Percentiles rank a stretch among this genome's conserved stretches.
Conservation (phyloP, 805 yeast genomes). For the Zygotorulaspora danielsina region DNA sequence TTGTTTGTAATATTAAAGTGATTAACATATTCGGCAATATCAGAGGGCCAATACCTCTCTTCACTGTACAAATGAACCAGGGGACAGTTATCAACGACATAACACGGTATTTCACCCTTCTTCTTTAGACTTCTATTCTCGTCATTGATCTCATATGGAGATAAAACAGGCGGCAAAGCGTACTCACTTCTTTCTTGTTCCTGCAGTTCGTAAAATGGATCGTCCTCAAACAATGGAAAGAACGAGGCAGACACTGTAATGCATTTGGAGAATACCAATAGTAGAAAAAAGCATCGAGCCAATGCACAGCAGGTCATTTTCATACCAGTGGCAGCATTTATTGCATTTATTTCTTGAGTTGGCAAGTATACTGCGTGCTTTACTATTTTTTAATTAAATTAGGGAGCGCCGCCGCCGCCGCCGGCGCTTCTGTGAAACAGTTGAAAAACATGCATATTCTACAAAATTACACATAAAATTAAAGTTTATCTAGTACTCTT, state of each 20-base stretch:
- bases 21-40: constrained; percentile 61
- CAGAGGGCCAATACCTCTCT: constrained; percentile 81
- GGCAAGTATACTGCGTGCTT: too few relatives aligned
- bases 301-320: neutral
- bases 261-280: neutral
- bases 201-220: constrained; percentile 17
- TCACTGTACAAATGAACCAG: constrained; percentile 83
- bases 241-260: constrained; percentile 6
- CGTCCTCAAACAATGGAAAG: constrained; percentile 21
- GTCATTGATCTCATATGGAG: constrained; percentile 27
- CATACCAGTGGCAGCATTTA: neutral
- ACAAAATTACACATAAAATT: too few relatives aligned
- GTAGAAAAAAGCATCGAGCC: neutral
- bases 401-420: too few relatives aligned
- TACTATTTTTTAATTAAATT: too few relatives aligned
- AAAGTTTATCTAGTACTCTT: neutral
- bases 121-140: constrained; percentile 26
- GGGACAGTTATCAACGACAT: constrained; percentile 66
- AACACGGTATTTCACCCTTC: constrained; percentile 50
- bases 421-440: too few relatives aligned
- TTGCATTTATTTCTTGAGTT: neutral
- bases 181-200: constrained; percentile 3
- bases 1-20: constrained; percentile 56
- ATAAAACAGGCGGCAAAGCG: constrained; percentile 25
- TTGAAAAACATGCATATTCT: too few relatives aligned